Conservation (phyloP, 2,329 filamentous ascomycete genomes). For the Cladosporium sp. region DNA sequence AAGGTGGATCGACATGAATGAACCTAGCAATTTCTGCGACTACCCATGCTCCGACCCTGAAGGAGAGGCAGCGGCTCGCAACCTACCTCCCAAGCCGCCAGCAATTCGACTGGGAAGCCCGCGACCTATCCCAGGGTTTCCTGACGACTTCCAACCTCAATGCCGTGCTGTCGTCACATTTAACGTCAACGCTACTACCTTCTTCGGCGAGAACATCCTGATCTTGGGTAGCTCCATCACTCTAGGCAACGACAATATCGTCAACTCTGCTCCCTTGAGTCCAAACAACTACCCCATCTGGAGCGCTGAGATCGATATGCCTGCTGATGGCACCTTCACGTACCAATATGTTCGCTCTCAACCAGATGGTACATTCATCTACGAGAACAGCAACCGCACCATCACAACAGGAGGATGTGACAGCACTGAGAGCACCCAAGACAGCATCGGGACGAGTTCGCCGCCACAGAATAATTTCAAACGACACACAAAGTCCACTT, state of each 20-base stretch:
- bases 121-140: slow-evolving; percentile 64
- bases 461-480: slow-evolving; percentile 24
- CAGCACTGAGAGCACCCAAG: slow-evolving; percentile 22
- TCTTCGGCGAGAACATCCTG: slow-evolving; percentile 33
- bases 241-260: slow-evolving; percentile 26
- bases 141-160: slow-evolving; percentile 61
- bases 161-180: slow-evolving; percentile 31
- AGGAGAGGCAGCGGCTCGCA: slow-evolving; percentile 34
- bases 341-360: slow-evolving; percentile 32
- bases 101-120: slow-evolving; percentile 58
- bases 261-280: slow-evolving; percentile 26
- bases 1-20: slow-evolving; percentile 62
- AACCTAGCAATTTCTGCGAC: slow-evolving; percentile 53
- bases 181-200: slow-evolving; percentile 31
- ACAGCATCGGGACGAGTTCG: slow-evolving; percentile 30
- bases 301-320: slow-evolving; percentile 30
- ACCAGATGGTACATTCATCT: slow-evolving; percentile 30
- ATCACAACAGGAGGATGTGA: slow-evolving; percentile 30
- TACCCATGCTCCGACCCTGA: slow-evolving; percentile 37
- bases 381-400: slow-evolving; percentile 29
- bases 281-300: slow-evolving; percentile 33
- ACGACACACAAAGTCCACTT: slow-evolving; percentile 12
- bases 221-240: slow-evolving; percentile 31
- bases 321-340: slow-evolving; percentile 27
- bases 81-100: slow-evolving; percentile 58